Conservation (phyloP, 148 eudicot genomes). For the Amaranthus palmeri region DNA sequence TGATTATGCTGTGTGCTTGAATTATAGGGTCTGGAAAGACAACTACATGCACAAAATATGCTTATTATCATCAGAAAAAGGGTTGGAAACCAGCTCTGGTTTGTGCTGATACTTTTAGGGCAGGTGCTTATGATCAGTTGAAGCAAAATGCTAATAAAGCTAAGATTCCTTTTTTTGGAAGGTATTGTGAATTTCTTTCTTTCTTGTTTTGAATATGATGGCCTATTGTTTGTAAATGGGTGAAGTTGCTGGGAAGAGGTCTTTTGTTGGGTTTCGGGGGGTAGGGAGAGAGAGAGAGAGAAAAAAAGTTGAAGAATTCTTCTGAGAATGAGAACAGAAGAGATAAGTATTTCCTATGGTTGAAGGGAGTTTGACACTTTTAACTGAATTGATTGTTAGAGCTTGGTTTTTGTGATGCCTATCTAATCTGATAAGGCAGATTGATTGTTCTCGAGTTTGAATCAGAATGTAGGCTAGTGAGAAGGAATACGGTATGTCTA, state of each 20-base stretch:
- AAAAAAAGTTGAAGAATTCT: neutral
- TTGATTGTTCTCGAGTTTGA: neutral
- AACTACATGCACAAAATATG: constrained; percentile 95
- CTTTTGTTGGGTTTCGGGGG: too few relatives aligned
- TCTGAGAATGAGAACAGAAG: neutral
- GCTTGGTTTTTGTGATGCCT: too few relatives aligned
- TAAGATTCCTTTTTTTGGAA: constrained; percentile 98
- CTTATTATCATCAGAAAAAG: constrained; percentile 91
- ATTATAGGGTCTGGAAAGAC: constrained; percentile 91
- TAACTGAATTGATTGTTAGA: too few relatives aligned
- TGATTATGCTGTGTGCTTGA: constrained; percentile 3
- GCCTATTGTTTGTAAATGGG: neutral
- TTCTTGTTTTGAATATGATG: neutral
- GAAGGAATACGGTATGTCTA: neutral
- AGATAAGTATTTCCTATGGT: neutral
- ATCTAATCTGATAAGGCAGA: neutral
- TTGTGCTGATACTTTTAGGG: constrained; percentile 98
- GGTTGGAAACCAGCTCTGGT: constrained; percentile 95
- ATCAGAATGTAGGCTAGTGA: neutral
- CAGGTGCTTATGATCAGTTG: constrained; percentile 99
- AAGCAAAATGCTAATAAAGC: constrained; percentile 99
- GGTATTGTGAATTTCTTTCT: constrained; percentile 33
- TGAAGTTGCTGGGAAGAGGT: neutral
- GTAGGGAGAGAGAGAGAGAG: neutral
- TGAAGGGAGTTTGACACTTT: neutral